Evolutionary conservation across 1,284 basidiomycete species (phyloP).

Genomic region (Xerocomus amazonicus): DNA sequence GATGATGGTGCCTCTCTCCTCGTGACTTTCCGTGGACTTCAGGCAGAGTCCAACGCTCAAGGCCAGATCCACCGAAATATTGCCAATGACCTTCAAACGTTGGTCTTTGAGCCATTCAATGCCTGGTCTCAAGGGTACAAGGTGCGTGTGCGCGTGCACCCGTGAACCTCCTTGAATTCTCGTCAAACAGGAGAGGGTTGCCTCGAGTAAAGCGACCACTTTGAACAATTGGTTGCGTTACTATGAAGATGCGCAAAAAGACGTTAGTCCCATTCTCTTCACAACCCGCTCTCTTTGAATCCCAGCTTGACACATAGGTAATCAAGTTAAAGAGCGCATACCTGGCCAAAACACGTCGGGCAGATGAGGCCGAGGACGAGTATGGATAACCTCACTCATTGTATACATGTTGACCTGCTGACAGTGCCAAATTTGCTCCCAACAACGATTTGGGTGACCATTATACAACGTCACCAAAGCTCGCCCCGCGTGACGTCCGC

Average conservation of each 20-base stretch:
- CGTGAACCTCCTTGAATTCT: conserved; percentile 3
- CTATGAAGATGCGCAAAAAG: conserved; percentile 61
- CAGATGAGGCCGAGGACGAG: conserved; percentile 91
- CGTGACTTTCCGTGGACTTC: conserved; percentile 74
- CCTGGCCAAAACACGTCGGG: conserved; percentile 70
- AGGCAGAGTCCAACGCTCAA: conserved; percentile 63
- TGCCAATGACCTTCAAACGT: conserved; percentile 61
- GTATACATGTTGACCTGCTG: conserved; percentile 10
- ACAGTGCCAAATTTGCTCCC: conserved; percentile 81
- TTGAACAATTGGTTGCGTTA: conserved; percentile 69
- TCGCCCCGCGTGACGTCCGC: conserved; percentile 54
- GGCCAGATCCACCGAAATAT: conserved; percentile 63
- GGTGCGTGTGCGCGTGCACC: conserved; percentile 35
- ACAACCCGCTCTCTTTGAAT: neutral
- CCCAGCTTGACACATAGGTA: conserved; percentile 39
- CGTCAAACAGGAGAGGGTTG: conserved; percentile 53
- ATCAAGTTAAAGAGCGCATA: conserved; percentile 73
- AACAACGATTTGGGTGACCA: conserved; percentile 57
- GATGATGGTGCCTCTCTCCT: conserved; percentile 80
- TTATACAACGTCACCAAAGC: conserved; percentile 72
- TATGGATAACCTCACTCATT: conserved; percentile 39
- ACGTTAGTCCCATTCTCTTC: conserved; percentile 39
- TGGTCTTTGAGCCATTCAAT: conserved; percentile 72
- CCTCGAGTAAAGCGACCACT: conserved; percentile 51
- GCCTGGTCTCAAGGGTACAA: conserved; percentile 69